phyloP scores from a whole-genome alignment of 805 yeast species.

The Nakazawaea ernobii region DNA sequence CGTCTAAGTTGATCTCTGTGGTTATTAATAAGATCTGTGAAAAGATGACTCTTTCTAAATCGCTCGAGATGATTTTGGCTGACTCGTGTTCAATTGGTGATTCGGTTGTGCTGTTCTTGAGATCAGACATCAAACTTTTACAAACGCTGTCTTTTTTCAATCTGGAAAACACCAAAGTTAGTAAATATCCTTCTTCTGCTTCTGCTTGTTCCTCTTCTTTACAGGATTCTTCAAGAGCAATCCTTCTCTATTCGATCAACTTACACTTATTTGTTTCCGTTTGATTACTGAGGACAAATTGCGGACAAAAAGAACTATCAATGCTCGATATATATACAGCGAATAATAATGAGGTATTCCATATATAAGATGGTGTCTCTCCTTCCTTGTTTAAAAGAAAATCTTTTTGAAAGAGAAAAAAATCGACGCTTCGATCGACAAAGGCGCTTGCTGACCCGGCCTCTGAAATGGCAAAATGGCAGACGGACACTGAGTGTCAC shows the following conservation, averaged over 20 bases:
- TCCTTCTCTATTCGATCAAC: too few species aligned
- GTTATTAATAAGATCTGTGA: slow-evolving; percentile 51
- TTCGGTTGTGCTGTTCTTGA: neutral
- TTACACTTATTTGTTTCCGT: too few species aligned
- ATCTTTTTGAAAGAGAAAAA: neutral
- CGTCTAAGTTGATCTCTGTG: slow-evolving; percentile 26
- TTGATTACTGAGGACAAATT: too few species aligned
- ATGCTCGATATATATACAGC: too few species aligned
- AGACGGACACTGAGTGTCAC: too few species aligned
- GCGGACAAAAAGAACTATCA: too few species aligned
- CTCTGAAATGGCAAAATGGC: too few species aligned
- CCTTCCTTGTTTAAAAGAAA: neutral
- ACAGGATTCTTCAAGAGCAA: too few species aligned
- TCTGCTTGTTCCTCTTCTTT: neutral
- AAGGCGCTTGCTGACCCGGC: neutral
- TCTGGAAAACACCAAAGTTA: too few species aligned
- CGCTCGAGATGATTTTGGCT: neutral
- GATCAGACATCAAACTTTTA: slow-evolving; percentile 7
- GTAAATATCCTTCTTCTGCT: neutral
- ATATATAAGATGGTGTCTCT: neutral
- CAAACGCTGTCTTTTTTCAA: neutral
- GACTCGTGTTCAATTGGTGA: neutral
- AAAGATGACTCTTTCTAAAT: slow-evolving; percentile 27
- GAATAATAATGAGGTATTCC: too few species aligned
- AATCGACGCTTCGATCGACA: neutral